phyloP scores from a whole-genome alignment of 495 filamentous ascomycete genomes.

The Neurospora hispaniola region DNA sequence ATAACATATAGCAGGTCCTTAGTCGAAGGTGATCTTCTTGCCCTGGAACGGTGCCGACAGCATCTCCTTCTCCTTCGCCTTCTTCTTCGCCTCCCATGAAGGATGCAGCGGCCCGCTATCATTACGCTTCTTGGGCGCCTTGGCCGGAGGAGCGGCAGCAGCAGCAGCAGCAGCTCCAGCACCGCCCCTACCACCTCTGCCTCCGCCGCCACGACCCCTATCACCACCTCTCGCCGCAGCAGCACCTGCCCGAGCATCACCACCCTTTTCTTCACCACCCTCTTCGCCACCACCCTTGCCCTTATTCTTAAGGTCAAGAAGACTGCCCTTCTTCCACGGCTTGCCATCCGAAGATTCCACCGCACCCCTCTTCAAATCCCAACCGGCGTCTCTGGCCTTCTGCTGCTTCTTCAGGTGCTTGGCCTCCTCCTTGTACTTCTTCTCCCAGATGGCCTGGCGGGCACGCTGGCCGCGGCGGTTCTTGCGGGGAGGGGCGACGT shows the following conservation, averaged over 20 bases:
- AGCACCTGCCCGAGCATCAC: background rate
- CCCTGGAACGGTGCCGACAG: conserved; percentile 57
- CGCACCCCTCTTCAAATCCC: conserved; percentile 42
- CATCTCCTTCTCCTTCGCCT: conserved; percentile 63
- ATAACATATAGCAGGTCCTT: background rate
- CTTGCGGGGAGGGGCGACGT: conserved; percentile 44
- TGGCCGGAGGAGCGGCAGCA: conserved; percentile 22
- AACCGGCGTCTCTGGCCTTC: conserved; percentile 34
- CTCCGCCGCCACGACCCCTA: conserved; percentile 9
- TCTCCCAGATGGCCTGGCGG: conserved; percentile 78
- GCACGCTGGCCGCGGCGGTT: conserved; percentile 87
- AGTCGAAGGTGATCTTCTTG: conserved; percentile 90
- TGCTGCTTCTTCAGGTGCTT: conserved; percentile 18
- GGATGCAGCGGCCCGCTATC: conserved; percentile 70
- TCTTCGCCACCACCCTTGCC: conserved; percentile 4
- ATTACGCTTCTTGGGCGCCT: conserved; percentile 36
- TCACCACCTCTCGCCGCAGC: conserved; percentile 3
- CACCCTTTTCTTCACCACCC: conserved; percentile 1
- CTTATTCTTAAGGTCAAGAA: conserved; percentile 5
- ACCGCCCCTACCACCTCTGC: conserved; percentile 5
- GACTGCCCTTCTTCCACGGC: conserved; percentile 37
- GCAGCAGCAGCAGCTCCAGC: background rate
- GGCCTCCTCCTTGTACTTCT: conserved; percentile 56
- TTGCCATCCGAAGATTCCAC: conserved; percentile 25
- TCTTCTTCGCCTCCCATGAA: conserved; percentile 83